Percentiles rank a stretch among this genome's conserved stretches.
Evolutionary conservation across 164 flowering plant genomes (phyloP).

Genomic region (Annona squamosa): DNA sequence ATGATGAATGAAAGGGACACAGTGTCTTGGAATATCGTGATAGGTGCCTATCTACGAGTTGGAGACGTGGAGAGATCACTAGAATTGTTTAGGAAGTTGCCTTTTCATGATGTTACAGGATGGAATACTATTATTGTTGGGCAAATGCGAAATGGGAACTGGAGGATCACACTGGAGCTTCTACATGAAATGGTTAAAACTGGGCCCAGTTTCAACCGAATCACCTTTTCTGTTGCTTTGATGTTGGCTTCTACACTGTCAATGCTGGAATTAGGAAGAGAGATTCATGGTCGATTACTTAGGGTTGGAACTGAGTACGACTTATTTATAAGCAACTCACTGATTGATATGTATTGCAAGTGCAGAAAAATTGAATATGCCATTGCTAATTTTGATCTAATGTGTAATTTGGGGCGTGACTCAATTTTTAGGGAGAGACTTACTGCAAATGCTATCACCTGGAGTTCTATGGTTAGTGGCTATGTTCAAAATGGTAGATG

Average conservation of each 20-base stretch:
- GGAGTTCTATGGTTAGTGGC: constrained; percentile 61
- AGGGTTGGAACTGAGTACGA: constrained; percentile 21
- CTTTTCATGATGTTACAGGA: constrained; percentile 40
- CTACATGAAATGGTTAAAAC: constrained; percentile 36
- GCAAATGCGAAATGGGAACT: constrained; percentile 35
- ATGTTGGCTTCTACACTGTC: constrained; percentile 38
- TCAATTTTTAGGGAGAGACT: not conserved
- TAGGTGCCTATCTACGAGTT: constrained; percentile 33
- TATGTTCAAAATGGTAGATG: constrained; percentile 44
- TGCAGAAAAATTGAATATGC: constrained; percentile 31
- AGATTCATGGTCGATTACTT: constrained; percentile 27
- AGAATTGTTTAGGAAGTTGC: constrained; percentile 41
- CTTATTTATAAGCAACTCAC: constrained; percentile 23
- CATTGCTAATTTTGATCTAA: constrained; percentile 24
- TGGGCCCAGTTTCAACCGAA: constrained; percentile 24
- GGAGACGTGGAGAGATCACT: constrained; percentile 44
- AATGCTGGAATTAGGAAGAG: constrained; percentile 34
- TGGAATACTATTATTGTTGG: constrained; percentile 78
- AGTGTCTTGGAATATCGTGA: constrained; percentile 58
- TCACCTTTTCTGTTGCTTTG: constrained; percentile 48
- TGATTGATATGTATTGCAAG: constrained; percentile 43
- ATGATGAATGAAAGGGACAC: constrained; percentile 34
- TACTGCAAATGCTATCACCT: constrained; percentile 23
- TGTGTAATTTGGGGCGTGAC: constrained; percentile 9
- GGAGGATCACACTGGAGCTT: constrained; percentile 32